These are phyloP conservation scores for Neoboletus magnificus DNA, from an alignment of 768 basidiomycete species.

Conservation along the genomic window DNA sequence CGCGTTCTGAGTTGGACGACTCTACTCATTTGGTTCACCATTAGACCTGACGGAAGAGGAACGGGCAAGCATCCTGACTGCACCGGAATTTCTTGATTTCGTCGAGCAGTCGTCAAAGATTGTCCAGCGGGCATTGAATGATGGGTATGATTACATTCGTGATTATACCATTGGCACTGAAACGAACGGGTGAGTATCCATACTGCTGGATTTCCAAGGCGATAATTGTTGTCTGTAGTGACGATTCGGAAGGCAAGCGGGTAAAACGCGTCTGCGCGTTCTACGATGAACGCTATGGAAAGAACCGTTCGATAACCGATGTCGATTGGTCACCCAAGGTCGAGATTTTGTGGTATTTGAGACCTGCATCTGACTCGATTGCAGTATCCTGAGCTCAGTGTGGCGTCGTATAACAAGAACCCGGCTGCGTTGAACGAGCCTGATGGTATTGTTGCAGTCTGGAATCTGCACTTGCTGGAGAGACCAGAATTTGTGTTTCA, in stretches of 20 bases:
- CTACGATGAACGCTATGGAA: slow-evolving; percentile 85
- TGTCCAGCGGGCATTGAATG: slow-evolving; percentile 90
- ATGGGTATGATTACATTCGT: slow-evolving; percentile 93
- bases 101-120: slow-evolving; percentile 94
- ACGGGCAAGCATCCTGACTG: slow-evolving; percentile 72
- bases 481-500: slow-evolving; percentile 98
- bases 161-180: slow-evolving; percentile 94
- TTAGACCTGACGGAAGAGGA: slow-evolving; percentile 88
- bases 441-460: slow-evolving; percentile 94
- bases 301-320: slow-evolving; percentile 93
- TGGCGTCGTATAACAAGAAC: slow-evolving; percentile 98
- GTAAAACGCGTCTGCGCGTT: slow-evolving; percentile 95
- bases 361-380: not conserved
- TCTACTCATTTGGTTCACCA: slow-evolving; percentile 1
- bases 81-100: slow-evolving; percentile 90
- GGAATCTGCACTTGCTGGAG: slow-evolving; percentile 94
- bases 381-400: slow-evolving; percentile 93
- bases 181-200: slow-evolving; percentile 64
- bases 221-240: slow-evolving; percentile 43
- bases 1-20: not conserved
- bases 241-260: slow-evolving; percentile 85
- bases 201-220: not conserved
- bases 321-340: slow-evolving; percentile 99
- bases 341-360: slow-evolving; percentile 6
- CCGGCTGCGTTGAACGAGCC: slow-evolving; percentile 91